These are phyloP conservation scores for Starmerella floricola DNA, from an alignment of 805 yeast genomes.

Conservation along the genomic window DNA sequence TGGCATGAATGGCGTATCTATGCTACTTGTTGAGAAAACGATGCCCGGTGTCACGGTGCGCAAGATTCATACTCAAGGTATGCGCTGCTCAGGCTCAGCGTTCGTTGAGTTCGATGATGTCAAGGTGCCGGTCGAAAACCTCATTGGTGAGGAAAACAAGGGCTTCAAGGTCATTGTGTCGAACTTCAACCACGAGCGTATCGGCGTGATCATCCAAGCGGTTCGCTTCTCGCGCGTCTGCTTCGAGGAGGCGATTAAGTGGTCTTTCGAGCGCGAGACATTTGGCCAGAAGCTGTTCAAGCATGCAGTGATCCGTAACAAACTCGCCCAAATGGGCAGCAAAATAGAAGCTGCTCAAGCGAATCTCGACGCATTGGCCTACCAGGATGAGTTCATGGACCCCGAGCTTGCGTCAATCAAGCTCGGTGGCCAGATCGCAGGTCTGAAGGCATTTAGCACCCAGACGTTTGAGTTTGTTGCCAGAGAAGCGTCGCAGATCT, in stretches of 20 bases:
- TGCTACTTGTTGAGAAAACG: constrained; percentile 32
- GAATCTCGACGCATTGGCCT: constrained; percentile 31
- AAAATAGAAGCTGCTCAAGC: constrained; percentile 33
- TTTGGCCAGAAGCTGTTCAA: constrained; percentile 34
- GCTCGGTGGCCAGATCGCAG: constrained; percentile 36
- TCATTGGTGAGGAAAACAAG: constrained; percentile 33
- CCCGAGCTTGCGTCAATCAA: constrained; percentile 33
- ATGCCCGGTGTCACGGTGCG: constrained; percentile 32
- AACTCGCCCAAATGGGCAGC: constrained; percentile 35
- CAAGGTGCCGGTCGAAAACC: constrained; percentile 36
- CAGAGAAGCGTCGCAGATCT: constrained; percentile 36
- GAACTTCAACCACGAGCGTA: constrained; percentile 37
- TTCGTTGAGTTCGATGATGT: constrained; percentile 35
- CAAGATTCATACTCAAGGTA: constrained; percentile 34
- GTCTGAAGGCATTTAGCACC: constrained; percentile 33
- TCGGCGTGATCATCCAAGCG: constrained; percentile 35
- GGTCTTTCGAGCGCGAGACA: constrained; percentile 35
- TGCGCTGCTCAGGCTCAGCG: constrained; percentile 34
- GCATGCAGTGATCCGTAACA: constrained; percentile 35
- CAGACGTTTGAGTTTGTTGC: constrained; percentile 35
- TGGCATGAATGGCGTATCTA: constrained; percentile 34
- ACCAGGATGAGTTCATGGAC: constrained; percentile 29
- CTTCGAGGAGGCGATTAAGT: constrained; percentile 34
- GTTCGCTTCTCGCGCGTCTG: constrained; percentile 34
- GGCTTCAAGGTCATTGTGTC: constrained; percentile 37